These are phyloP conservation scores for Mycogone perniciosa DNA, from an alignment of 2,329 filamentous ascomycete genomes.

Conservation along the genomic window DNA sequence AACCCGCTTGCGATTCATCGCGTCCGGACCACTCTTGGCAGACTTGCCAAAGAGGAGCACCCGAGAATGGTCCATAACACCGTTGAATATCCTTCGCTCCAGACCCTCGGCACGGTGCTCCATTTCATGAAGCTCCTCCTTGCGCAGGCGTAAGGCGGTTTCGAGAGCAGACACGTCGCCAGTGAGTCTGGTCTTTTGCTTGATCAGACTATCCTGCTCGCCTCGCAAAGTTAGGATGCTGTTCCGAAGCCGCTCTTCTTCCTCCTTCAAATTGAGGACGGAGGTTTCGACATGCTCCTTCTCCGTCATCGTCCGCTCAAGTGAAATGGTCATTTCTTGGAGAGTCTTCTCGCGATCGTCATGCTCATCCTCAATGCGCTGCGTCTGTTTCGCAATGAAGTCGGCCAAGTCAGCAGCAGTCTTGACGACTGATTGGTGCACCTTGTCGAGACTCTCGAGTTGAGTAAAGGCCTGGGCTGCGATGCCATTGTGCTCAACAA, in stretches of 20 bases:
- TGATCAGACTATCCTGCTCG: constrained; percentile 68
- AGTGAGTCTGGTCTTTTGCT: constrained; percentile 72
- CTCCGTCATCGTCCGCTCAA: constrained; percentile 68
- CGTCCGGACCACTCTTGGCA: constrained; percentile 40
- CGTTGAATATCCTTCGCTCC: constrained; percentile 88
- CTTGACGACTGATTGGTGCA: constrained; percentile 78
- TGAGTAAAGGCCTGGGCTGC: constrained; percentile 66
- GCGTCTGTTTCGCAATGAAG: constrained; percentile 72
- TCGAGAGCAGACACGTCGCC: constrained; percentile 88
- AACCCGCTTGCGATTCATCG: constrained; percentile 54
- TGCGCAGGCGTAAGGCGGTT: constrained; percentile 79
- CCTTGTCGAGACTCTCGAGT: constrained; percentile 77
- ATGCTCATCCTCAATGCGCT: constrained; percentile 68
- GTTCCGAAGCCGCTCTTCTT: constrained; percentile 47
- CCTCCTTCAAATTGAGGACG: constrained; percentile 43
- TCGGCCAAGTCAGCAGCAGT: constrained; percentile 79
- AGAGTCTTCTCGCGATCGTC: constrained; percentile 73
- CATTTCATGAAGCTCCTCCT: constrained; percentile 88
- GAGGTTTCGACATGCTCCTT: constrained; percentile 56
- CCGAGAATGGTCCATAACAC: constrained; percentile 92
- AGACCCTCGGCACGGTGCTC: constrained; percentile 81
- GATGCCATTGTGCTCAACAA: constrained; percentile 58
- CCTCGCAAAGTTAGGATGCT: constrained; percentile 52
- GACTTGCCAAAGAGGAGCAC: constrained; percentile 75
- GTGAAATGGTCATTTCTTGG: constrained; percentile 70